Conservation (phyloP, 306 rosid species). For the Spatholobus suberectus region DNA sequence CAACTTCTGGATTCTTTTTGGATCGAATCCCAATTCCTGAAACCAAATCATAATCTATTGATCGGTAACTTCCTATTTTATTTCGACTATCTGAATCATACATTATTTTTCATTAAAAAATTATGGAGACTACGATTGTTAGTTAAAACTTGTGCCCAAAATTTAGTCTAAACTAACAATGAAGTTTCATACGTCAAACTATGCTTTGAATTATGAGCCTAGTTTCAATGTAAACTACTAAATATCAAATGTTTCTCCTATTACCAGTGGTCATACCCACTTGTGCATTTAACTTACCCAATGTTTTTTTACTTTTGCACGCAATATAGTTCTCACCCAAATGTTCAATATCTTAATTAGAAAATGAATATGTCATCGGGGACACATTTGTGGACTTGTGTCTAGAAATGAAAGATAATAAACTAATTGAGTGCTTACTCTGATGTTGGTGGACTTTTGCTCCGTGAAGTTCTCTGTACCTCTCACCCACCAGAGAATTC, state of each 20-base stretch:
- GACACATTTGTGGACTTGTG: too few species aligned
- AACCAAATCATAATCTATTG: not conserved
- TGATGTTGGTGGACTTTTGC: conserved; percentile 15
- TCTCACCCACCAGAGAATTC: conserved; percentile 41
- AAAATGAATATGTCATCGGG: not conserved
- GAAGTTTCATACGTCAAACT: too few species aligned
- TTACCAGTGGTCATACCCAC: conserved; percentile 49
- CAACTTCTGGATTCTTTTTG: not conserved
- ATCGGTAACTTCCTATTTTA: too few species aligned
- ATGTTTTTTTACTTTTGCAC: not conserved
- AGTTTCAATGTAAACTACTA: conserved; percentile 44
- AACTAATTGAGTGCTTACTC: conserved; percentile 12
- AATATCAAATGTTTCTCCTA: conserved; percentile 9
- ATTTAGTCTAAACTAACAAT: too few species aligned
- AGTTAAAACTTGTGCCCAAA: not conserved
- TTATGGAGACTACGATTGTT: not conserved
- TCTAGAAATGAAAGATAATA: not conserved
- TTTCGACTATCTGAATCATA: not conserved
- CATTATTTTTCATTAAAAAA: not conserved
- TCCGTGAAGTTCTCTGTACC: conserved; percentile 2
- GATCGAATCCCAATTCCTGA: not conserved
- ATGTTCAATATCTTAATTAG: not conserved
- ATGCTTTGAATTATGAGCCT: too few species aligned
- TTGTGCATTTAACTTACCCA: conserved; percentile 25
- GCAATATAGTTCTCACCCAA: conserved; percentile 17